These are phyloP conservation scores for Arthroderma uncinatum DNA, from an alignment of 2,329 filamentous ascomycete species.

Conservation along the genomic window DNA sequence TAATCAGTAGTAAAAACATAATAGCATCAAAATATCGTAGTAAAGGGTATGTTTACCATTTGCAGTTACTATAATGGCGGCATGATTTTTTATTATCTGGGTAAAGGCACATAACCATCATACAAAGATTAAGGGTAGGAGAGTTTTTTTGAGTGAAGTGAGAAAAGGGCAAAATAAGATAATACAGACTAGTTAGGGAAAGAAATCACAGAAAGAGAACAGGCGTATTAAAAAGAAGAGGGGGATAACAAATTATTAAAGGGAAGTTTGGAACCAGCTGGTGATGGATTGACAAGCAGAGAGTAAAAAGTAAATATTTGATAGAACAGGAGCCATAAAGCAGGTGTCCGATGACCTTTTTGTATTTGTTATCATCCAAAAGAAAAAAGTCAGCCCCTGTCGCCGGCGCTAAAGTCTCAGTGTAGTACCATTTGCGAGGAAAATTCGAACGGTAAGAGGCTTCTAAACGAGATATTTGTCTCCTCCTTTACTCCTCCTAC, in stretches of 20 bases:
- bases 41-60: too few species aligned
- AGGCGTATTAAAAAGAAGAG: not conserved
- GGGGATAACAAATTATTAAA: not conserved
- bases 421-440: not conserved
- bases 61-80: too few species aligned
- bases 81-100: too few species aligned
- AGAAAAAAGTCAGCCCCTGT: conserved; percentile 3
- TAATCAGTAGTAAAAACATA: too few species aligned
- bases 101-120: too few species aligned
- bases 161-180: too few species aligned
- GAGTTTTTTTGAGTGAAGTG: not conserved
- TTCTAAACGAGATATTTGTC: not conserved
- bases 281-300: not conserved
- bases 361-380: conserved; percentile 3
- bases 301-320: not conserved
- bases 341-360: not conserved
- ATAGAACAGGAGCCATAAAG: not conserved
- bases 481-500: not conserved
- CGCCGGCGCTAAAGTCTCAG: not conserved
- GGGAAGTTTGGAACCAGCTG: not conserved
- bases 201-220: not conserved
- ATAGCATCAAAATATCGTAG: too few species aligned
- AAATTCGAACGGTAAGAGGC: not conserved
- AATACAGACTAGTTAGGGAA: not conserved
- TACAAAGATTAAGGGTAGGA: not conserved